phyloP scores from a whole-genome alignment of 805 yeast genomes.

The Saturnispora bothae region DNA sequence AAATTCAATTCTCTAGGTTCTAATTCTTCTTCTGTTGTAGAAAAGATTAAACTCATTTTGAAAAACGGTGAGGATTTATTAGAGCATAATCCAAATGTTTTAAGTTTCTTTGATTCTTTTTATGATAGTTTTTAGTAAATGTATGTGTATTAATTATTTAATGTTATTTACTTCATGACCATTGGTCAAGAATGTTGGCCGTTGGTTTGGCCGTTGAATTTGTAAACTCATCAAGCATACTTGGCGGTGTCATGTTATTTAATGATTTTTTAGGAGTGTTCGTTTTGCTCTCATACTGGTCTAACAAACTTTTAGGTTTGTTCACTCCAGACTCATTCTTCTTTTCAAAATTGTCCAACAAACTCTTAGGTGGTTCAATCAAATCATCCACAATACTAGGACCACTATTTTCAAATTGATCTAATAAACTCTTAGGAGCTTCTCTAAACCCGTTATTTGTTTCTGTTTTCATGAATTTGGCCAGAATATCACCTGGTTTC shows the following conservation, averaged over 20 bases:
- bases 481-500: conserved; percentile 13
- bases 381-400: neutral
- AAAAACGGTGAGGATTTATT: conserved; percentile 16
- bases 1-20: conserved; percentile 5
- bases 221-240: no score
- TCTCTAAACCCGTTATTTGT: no score
- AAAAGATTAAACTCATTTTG: conserved; percentile 12
- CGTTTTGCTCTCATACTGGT: no score
- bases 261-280: no score
- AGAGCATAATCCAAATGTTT: conserved; percentile 13
- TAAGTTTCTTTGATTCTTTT: conserved; percentile 19
- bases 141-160: neutral
- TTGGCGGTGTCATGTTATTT: no score
- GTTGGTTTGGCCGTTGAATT: neutral
- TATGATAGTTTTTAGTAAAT: conserved; percentile 10
- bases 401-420: conserved; percentile 1
- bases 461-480: conserved; percentile 8
- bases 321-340: no score
- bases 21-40: conserved; percentile 11
- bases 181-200: conserved; percentile 8
- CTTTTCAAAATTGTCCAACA: neutral
- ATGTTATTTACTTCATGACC: conserved; percentile 1
- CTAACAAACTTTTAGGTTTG: no score
- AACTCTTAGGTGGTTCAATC: neutral
- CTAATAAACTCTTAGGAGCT: conserved; percentile 3